Evolutionary conservation across 768 basidiomycete species (phyloP).

Genomic region (Kwoniella sp.): DNA sequence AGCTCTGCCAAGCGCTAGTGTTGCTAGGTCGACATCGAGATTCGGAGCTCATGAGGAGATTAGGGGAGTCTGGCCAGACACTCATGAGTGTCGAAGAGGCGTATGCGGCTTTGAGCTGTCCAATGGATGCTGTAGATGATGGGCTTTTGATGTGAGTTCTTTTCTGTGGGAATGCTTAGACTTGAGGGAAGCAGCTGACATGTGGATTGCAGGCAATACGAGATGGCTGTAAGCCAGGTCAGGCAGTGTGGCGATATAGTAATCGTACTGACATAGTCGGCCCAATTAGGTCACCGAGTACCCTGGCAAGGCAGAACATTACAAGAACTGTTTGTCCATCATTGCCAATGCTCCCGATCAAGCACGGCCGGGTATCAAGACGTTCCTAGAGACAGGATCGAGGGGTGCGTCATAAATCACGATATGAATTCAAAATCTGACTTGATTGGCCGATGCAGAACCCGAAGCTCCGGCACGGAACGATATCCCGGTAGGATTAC

Average conservation of each 20-base stretch:
- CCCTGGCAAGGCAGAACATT: constrained; percentile 47
- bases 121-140: constrained; percentile 45
- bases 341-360: constrained; percentile 42
- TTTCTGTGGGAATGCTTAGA: too few species aligned
- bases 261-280: neutral
- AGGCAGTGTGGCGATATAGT: neutral
- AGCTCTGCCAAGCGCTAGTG: constrained; percentile 29
- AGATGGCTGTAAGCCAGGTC: constrained; percentile 41
- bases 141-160: constrained; percentile 46
- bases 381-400: constrained; percentile 40
- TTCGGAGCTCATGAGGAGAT: constrained; percentile 28
- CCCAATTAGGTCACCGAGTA: constrained; percentile 33
- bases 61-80: constrained; percentile 39
- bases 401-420: constrained; percentile 25
- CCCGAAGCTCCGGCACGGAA: constrained; percentile 33
- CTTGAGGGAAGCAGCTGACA: constrained; percentile 8
- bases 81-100: constrained; percentile 44
- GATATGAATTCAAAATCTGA: neutral
- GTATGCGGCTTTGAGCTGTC: constrained; percentile 42
- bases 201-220: constrained; percentile 39
- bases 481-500: constrained; percentile 50
- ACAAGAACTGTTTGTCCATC: constrained; percentile 39
- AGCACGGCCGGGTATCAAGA: constrained; percentile 41
- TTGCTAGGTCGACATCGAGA: constrained; percentile 30
- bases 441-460: constrained; percentile 18